phyloP scores from a whole-genome alignment of 2,329 filamentous ascomycete species.

The Nemania sp. region DNA sequence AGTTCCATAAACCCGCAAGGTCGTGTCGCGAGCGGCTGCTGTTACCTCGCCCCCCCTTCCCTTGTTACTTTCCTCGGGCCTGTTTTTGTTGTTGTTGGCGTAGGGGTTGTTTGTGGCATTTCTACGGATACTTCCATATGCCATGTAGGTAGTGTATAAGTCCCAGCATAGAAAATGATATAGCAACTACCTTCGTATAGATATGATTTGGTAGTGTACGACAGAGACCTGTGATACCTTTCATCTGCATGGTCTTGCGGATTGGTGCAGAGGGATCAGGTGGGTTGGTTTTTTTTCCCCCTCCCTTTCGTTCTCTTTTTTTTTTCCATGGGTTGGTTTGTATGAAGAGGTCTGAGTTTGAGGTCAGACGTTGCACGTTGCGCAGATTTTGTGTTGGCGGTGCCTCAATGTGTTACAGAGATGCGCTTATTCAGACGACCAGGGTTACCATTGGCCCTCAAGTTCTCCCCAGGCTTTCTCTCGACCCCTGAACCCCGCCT shows the following conservation, averaged over 20 bases:
- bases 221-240: neutral
- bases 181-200: too few species aligned
- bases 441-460: constrained; percentile 39
- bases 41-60: neutral
- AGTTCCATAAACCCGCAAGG: constrained; percentile 30
- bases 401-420: constrained; percentile 48
- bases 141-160: too few species aligned
- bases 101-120: neutral
- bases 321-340: constrained; percentile 12
- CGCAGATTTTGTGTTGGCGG: constrained; percentile 45
- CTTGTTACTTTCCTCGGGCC: neutral
- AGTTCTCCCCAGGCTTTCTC: constrained; percentile 16
- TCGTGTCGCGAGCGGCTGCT: constrained; percentile 13
- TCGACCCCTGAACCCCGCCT: constrained; percentile 25
- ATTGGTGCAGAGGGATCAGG: constrained; percentile 22
- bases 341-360: constrained; percentile 41
- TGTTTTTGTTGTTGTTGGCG: neutral
- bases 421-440: constrained; percentile 40
- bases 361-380: constrained; percentile 48
- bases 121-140: too few species aligned
- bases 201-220: neutral
- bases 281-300: constrained; percentile 19
- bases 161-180: too few species aligned
- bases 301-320: neutral
- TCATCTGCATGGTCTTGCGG: neutral